Base-by-base conservation (phyloP, 1,139 yeast genomes). In the Pichia sp. region DNA sequence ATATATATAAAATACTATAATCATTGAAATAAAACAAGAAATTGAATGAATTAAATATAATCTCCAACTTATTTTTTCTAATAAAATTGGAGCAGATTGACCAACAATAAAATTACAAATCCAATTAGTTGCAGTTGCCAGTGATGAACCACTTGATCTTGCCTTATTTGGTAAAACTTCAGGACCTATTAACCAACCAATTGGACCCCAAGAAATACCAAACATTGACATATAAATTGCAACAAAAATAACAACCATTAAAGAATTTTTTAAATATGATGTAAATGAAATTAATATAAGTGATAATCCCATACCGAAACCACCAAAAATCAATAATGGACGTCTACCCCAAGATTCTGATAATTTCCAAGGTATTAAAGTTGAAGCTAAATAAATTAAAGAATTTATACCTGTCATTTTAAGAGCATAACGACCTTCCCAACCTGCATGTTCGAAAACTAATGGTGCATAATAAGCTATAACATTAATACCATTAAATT, bases 121-220 rank as follows among this genome's bases (percentile, higher is more conserved):
- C 97, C 97, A 90, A 63, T 89, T 89, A 9, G 95, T 80, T 1
- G 96, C 96, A 0, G 96, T 89, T 0, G 96, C 82, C 52, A 87
- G 68, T 1, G 96, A 87, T 0, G 96, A 95, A 41, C 96, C 96
- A 58, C 89, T 86, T 7, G 96, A 89, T 49, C 97, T 76, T n/a
- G 89, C 89, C 25, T 82, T 71, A 50, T 86, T 76, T 0, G 97
- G 97, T 48, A 90, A 74, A 44, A 90, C 90, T 66, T 89, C 97
- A 33, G 84, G 80, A 2, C 55, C 63, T 66, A 87, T 82, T 56
- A 90, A 72, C 97, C 97, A 89, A 7, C 96, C 96, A 49, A 90
- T 82, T 4, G 97, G 97, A 10, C 96, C 96, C 95, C 96, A 87
- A 46, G 85, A 76, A 56, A 80, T 80, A 10, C 96, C 96, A 65